phyloP scores from a whole-genome alignment of 331 rosid species.

The Rosa hybrid region DNA sequence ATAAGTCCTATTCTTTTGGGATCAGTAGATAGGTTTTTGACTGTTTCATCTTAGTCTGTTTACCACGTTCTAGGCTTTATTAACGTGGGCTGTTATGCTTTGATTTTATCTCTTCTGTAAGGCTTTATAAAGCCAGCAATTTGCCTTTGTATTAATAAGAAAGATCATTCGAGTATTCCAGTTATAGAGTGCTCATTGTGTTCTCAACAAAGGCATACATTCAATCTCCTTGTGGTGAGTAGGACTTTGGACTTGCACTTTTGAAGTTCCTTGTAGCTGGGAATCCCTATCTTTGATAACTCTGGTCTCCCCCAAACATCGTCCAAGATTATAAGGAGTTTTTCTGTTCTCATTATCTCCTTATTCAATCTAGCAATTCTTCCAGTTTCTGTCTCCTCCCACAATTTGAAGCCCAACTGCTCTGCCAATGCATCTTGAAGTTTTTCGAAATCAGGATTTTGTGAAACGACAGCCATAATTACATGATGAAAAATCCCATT shows the following conservation, averaged over 20 bases:
- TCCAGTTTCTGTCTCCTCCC: accelerated
- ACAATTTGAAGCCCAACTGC: accelerated
- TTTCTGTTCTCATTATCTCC: neutral
- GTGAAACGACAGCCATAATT: neutral
- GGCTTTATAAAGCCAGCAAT: too few relatives aligned
- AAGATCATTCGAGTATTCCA: too few relatives aligned
- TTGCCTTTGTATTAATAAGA: too few relatives aligned
- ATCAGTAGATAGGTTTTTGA: too few relatives aligned
- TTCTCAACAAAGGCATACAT: too few relatives aligned
- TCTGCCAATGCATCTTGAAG: neutral
- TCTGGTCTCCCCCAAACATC: neutral
- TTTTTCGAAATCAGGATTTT: neutral
- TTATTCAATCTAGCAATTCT: accelerated
- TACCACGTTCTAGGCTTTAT: too few relatives aligned
- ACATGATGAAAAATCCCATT: neutral
- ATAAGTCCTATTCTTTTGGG: too few relatives aligned
- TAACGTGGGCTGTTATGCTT: too few relatives aligned
- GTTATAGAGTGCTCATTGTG: too few relatives aligned
- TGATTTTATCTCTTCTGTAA: too few relatives aligned
- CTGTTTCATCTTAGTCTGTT: too few relatives aligned
- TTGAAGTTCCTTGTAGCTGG: neutral
- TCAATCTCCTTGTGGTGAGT: neutral
- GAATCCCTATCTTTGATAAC: neutral
- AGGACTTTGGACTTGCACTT: neutral
- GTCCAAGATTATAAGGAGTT: neutral